These are phyloP conservation scores for Solanum bukasovii DNA, from an alignment of 257 asterid genomes.

Conservation along the genomic window DNA sequence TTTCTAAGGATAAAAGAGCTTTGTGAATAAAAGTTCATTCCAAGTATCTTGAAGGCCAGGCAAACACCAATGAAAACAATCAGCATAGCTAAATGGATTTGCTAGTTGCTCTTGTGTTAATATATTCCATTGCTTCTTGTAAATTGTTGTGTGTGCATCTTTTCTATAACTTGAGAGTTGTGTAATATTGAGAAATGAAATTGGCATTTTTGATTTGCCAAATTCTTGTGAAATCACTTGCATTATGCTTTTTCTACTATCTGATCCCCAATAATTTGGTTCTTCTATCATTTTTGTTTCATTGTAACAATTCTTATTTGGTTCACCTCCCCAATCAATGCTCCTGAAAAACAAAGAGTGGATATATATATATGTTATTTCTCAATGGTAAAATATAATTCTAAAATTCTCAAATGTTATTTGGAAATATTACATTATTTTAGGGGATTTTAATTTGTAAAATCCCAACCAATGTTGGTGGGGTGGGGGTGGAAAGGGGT, in stretches of 20 bases:
- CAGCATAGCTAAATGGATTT: slow-evolving; percentile 48
- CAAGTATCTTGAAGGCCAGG: slow-evolving; percentile 19
- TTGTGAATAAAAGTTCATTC: not conserved
- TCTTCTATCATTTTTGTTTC: not conserved
- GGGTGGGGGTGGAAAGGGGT: not conserved
- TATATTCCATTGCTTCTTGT: slow-evolving; percentile 41
- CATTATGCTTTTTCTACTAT: not conserved
- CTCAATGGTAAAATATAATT: not conserved
- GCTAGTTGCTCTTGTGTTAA: slow-evolving; percentile 32
- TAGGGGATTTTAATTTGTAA: not conserved
- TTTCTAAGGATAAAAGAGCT: not conserved
- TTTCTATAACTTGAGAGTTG: slow-evolving; percentile 48
- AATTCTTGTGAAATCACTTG: not conserved
- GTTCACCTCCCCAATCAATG: not conserved
- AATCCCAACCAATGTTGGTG: not conserved
- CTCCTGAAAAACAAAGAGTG: not conserved
- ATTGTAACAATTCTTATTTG: not conserved
- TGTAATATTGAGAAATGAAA: slow-evolving; percentile 57
- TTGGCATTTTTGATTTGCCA: slow-evolving; percentile 29
- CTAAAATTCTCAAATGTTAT: not conserved
- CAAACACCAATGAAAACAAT: slow-evolving; percentile 84
- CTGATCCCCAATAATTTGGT: slow-evolving; percentile 1
- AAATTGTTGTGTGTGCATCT: slow-evolving; percentile 70
- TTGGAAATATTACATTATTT: not conserved
- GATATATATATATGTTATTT: not conserved